Evolutionary conservation across 106 monocot species (phyloP), one percentile per base, ranked within the genome.

Genomic region (Dendrobium officinale): DNA sequence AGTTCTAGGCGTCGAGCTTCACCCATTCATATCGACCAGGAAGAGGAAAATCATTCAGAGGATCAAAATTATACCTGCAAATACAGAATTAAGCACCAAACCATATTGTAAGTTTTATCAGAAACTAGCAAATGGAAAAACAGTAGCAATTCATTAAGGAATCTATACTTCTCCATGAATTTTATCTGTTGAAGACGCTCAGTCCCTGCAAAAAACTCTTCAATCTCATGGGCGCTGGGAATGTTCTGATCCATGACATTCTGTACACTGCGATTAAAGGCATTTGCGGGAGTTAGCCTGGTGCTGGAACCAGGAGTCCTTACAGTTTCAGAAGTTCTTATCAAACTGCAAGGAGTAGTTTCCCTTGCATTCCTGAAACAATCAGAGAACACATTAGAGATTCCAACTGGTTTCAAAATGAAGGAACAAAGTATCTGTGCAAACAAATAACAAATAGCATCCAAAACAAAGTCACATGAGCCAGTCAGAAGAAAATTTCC

Each of bases 331-430:
- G 86, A 77, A 81, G 86, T 83, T 74, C 88, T 86, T 44, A 90
- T 90, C 70, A 85, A 58, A 80, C 92, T 95, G 83, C 95, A 92
- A 55, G 95, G 92, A 41, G 95, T 95, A 4, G 92, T 88, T 81
- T 95, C 95, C 80, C 95, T 92, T 7, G 27, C 42, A 82, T 75
- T 85, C 82, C 93, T 90, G 88, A 56, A 85, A 83, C 8, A 22
- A 67, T 75, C 4, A 55, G 47, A 55, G 54, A 51, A 9, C 22
- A 45, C 33, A 83, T 66, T 9, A 56, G 33, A 72, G 22, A 79
- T 41, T 49, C 18, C 0, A 78, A 78, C 42, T 55, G 55, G 55
- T 22, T 42, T 2, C 22, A 19, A 11, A 27, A 20, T 37, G 2
- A 27, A 72, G 15, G 37, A 72, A 40, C 72, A 72, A 33, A 42